These are phyloP conservation scores for Lycium barbarum DNA, from an alignment of 257 asterid genomes.

Conservation along the genomic window DNA sequence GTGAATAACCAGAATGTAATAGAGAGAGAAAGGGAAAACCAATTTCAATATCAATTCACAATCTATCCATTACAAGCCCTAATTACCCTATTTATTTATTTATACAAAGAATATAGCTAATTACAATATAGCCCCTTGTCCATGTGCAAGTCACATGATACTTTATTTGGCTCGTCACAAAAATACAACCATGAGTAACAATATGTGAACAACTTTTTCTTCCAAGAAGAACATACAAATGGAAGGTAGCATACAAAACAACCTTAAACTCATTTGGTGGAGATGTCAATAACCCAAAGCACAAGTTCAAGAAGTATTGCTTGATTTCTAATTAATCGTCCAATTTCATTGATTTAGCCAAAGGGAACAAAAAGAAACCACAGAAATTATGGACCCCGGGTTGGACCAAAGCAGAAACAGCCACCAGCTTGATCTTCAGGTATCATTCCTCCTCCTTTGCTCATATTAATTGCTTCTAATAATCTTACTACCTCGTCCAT, in stretches of 20 bases:
- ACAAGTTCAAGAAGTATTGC: background rate
- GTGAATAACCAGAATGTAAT: no score
- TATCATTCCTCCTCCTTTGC: slow-evolving; percentile 92
- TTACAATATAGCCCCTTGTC: no score
- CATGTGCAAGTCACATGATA: no score
- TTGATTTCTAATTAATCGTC: background rate
- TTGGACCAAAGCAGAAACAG: slow-evolving; percentile 77
- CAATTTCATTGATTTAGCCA: background rate
- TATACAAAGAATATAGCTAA: no score
- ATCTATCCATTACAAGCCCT: no score
- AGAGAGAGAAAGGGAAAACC: no score
- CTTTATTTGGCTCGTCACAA: no score
- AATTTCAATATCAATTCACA: no score
- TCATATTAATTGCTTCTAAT: slow-evolving; percentile 79
- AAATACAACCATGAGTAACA: background rate
- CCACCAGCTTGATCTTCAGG: slow-evolving; percentile 74
- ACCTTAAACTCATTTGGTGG: background rate
- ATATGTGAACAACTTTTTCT: background rate
- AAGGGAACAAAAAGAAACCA: background rate
- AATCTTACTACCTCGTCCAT: slow-evolving; percentile 82
- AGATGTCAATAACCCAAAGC: slow-evolving; percentile 16
- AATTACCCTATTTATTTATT: no score
- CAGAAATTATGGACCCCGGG: slow-evolving; percentile 63
- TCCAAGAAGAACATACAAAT: background rate
- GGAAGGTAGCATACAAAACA: background rate